Evolutionary conservation across 257 asterid species (phyloP), one percentile per base, ranked within the genome.

Genomic region (Gentiana straminea): DNA sequence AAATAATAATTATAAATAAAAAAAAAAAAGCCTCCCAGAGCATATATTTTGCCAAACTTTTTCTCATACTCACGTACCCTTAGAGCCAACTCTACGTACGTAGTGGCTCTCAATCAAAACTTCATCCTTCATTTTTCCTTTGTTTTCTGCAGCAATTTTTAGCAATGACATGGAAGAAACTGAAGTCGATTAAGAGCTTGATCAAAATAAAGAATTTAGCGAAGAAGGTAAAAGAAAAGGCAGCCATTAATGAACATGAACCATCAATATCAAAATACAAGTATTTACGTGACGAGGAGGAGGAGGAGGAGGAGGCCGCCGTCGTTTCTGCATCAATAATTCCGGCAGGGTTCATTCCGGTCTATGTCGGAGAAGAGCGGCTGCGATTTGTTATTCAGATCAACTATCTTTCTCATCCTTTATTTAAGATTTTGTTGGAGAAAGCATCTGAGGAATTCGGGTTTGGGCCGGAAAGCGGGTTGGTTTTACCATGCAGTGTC

Each of bases 371-470:
- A 5, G 92, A 79, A 49, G 93, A 78, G 8, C 70, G 95, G 0
- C 73, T 74, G 35, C 73, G 89, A 32, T 86, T 86, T 59, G 79
- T 69, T 33, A 78, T 84, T 7, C 95, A 93, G 1, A 86, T 88
- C 1, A 64, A 77, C n/a, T 78, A 89, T 36, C 89, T 89, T 2
- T 77, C 89, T 1, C 97, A 89, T 74, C 97, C 97, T 33, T 52
- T 89, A 54, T 77, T 89, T 84, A 84, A 73, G 75, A 89, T 89
- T 57, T 35, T 89, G 70, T 46, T 89, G 15, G 94, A 89, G 67
- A 89, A 86, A 77, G 86, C 95, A 12, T 79, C 70, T 33, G 58
- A 84, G 11, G 92, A 86, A 71, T 86, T 65, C 45, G 97, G 94
- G 6, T 83, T 83, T 49, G 64, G 59, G 33, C 90, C 83, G 9